Evolutionary conservation across 768 basidiomycete species (phyloP).

Genomic region (Podaxis rugospora): DNA sequence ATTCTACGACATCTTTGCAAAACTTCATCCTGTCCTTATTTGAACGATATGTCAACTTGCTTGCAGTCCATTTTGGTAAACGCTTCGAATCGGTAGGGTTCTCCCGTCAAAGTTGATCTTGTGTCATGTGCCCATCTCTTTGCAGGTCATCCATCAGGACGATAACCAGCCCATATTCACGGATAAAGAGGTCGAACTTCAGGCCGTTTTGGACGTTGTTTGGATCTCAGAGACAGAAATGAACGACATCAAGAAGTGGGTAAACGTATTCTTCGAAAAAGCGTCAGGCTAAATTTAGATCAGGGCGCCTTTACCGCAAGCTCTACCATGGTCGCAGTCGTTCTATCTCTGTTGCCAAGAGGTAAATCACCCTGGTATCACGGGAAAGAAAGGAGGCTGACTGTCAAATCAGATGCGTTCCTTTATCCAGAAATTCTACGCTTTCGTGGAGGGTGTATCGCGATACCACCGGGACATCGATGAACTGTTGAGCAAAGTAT

Average conservation of each 20-base stretch:
- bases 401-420: constrained; percentile 57
- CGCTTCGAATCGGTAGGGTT: constrained; percentile 73
- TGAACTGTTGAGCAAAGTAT: constrained; percentile 83
- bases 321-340: constrained; percentile 91
- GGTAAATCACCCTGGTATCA: constrained; percentile 33
- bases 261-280: not conserved
- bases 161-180: constrained; percentile 88
- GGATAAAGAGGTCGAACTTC: constrained; percentile 55
- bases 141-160: constrained; percentile 78
- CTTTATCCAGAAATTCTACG: constrained; percentile 94
- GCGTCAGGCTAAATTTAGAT: constrained; percentile 10
- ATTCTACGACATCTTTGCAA: constrained; percentile 79
- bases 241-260: constrained; percentile 54
- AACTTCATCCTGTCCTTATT: constrained; percentile 84
- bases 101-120: not conserved
- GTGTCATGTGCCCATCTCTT: not conserved
- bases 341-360: constrained; percentile 95
- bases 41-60: constrained; percentile 79
- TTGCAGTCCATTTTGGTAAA: constrained; percentile 76
- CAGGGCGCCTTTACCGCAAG: constrained; percentile 62
- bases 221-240: constrained; percentile 76
- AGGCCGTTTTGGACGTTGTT: constrained; percentile 71
- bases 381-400: not conserved
- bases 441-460: constrained; percentile 92
- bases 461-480: constrained; percentile 92